Percentiles rank a stretch among this genome's conserved stretches.
phyloP scores from a whole-genome alignment of 768 basidiomycete species.

The Sporobolomyces roseus region DNA sequence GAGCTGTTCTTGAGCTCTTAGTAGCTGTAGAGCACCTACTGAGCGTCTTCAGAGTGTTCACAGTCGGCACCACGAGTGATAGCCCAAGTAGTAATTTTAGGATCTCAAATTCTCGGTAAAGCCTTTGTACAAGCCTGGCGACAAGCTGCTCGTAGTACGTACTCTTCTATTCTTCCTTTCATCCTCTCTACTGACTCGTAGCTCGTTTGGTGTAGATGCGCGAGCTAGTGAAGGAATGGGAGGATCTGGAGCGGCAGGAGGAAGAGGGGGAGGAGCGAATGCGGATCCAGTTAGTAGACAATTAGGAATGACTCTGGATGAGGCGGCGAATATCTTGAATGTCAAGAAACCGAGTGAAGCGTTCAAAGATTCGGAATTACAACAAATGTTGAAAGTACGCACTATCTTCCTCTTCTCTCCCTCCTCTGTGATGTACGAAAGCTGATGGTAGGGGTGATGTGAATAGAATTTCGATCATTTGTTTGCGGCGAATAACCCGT shows the following conservation, averaged over 20 bases:
- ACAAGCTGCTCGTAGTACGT: slow-evolving; percentile 88
- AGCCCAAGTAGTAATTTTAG: slow-evolving; percentile 72
- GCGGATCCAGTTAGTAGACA: slow-evolving; percentile 79
- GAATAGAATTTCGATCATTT: slow-evolving; percentile 83
- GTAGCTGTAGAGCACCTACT: no score
- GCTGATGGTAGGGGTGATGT: background rate
- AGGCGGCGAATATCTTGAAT: slow-evolving; percentile 89
- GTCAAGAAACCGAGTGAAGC: slow-evolving; percentile 45
- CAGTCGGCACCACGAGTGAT: slow-evolving; percentile 76
- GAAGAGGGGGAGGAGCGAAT: slow-evolving; percentile 57
- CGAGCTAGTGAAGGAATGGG: slow-evolving; percentile 63
- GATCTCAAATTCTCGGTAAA: slow-evolving; percentile 79
- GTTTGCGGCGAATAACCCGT: slow-evolving; percentile 72
- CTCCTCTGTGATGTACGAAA: background rate
- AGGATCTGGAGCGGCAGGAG: slow-evolving; percentile 58
- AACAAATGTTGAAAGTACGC: slow-evolving; percentile 67
- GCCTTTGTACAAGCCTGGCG: slow-evolving; percentile 83
- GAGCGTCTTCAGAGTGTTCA: no score
- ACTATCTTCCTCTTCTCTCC: slow-evolving; percentile 33
- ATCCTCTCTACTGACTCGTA: background rate
- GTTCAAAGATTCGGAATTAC: slow-evolving; percentile 28
- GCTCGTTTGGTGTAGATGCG: slow-evolving; percentile 56
- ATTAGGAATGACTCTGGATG: slow-evolving; percentile 89
- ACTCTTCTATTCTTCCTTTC: background rate
- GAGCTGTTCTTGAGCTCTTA: background rate